These are phyloP conservation scores for Arctium lappa DNA, from an alignment of 129 eudicot species.

Conservation along the genomic window DNA sequence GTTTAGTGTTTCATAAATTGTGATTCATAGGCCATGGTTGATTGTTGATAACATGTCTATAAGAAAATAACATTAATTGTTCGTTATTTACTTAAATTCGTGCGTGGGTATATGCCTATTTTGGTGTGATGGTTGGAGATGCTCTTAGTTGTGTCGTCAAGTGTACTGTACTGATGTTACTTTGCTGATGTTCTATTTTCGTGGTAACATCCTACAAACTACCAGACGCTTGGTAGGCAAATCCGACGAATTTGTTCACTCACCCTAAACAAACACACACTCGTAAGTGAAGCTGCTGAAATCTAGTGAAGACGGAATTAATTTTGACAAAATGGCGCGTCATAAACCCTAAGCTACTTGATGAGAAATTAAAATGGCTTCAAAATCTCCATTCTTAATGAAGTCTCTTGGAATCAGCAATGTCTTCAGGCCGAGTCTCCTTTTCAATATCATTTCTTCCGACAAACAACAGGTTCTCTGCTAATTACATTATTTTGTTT, in stretches of 20 bases:
- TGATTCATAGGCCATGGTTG: too few relatives aligned
- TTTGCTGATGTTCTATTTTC: too few relatives aligned
- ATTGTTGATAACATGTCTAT: too few relatives aligned
- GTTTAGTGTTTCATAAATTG: too few relatives aligned
- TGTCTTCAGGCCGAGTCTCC: slow-evolving; percentile 1
- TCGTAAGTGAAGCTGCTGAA: background rate
- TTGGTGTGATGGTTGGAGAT: too few relatives aligned
- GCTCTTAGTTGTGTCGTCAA: too few relatives aligned
- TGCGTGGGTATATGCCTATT: too few relatives aligned
- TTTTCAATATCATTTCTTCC: slow-evolving; percentile 11
- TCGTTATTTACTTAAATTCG: too few relatives aligned
- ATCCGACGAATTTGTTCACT: background rate
- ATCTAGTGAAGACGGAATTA: background rate
- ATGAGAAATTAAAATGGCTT: slow-evolving; percentile 11
- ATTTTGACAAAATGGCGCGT: background rate
- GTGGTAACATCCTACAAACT: too few relatives aligned
- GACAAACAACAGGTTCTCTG: slow-evolving; percentile 21
- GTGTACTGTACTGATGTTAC: too few relatives aligned
- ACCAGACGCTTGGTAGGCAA: background rate
- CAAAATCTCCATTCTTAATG: slow-evolving; percentile 1
- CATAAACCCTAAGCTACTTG: slow-evolving; percentile 16
- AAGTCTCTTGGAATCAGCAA: slow-evolving; percentile 4
- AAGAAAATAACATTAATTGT: too few relatives aligned
- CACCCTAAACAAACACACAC: too few relatives aligned
- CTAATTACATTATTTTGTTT: background rate